A percentile compares a stretch with the other conserved stretches of the same genome.
phyloP scores from a whole-genome alignment of 768 basidiomycete genomes.

The Albatrellus ellisii region DNA sequence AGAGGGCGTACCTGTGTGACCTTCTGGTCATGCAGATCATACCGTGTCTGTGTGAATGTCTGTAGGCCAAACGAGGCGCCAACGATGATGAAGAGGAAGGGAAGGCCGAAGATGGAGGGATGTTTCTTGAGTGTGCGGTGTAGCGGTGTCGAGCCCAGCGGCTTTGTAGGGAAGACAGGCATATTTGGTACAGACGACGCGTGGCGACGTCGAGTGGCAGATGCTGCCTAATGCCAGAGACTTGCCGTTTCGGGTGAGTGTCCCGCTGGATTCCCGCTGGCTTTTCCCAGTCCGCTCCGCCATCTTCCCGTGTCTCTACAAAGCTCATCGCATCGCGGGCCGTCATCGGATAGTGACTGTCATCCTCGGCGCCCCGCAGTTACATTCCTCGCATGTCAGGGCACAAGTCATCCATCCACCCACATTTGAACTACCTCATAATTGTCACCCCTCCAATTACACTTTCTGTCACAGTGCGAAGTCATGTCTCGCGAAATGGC shows the following conservation, averaged over 20 bases:
- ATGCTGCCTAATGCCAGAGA: no score
- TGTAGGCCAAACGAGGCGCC: constrained; percentile 76
- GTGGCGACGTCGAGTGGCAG: no score
- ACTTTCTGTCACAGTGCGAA: constrained; percentile 60
- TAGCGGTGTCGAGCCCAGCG: constrained; percentile 6
- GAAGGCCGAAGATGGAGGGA: constrained; percentile 71
- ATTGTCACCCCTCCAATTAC: constrained; percentile 81
- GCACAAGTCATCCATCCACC: constrained; percentile 63
- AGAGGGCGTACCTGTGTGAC: constrained; percentile 42
- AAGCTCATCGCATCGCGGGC: no score
- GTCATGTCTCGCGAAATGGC: constrained; percentile 43
- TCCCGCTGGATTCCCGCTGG: no score
- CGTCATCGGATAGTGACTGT: no score
- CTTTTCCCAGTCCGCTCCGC: no score
- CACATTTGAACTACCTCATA: constrained; percentile 74
- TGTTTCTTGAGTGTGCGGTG: constrained; percentile 24
- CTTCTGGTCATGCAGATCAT: constrained; percentile 78
- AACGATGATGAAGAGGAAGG: constrained; percentile 79
- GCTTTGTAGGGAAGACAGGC: constrained; percentile 10
- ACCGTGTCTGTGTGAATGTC: constrained; percentile 78
- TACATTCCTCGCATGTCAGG: constrained; percentile 31
- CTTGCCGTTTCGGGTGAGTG: no score
- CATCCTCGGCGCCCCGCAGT: no score
- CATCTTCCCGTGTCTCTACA: no score
- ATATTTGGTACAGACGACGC: no score